phyloP scores from a whole-genome alignment of 495 filamentous ascomycete genomes.

The Podospora comata region DNA sequence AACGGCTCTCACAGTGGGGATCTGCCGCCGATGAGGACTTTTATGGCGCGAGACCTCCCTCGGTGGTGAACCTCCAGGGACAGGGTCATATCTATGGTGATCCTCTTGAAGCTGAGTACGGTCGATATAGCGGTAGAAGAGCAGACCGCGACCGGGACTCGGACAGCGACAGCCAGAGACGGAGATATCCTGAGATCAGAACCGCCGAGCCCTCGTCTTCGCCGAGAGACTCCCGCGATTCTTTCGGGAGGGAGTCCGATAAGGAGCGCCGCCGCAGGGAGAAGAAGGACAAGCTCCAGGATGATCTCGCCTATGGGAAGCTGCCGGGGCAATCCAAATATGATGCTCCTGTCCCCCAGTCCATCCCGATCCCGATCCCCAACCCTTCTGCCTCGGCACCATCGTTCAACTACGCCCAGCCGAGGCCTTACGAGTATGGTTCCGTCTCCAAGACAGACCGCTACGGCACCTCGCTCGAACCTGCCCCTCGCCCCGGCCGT shows the following conservation, averaged over 20 bases:
- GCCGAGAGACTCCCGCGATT: conserved; percentile 32
- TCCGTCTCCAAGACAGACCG: conserved; percentile 46
- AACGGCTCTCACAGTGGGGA: conserved; percentile 34
- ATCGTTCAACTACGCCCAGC: conserved; percentile 46
- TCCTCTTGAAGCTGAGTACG: conserved; percentile 26
- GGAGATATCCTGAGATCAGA: conserved; percentile 27
- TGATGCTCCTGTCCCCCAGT: conserved; percentile 30
- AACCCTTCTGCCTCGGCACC: not conserved
- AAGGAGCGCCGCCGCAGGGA: conserved; percentile 29
- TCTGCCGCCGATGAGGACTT: conserved; percentile 29
- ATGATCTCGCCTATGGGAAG: conserved; percentile 48
- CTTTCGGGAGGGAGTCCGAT: conserved; percentile 38
- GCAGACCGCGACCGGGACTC: conserved; percentile 29
- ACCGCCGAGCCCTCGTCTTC: conserved; percentile 21
- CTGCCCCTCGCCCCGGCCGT: conserved; percentile 28
- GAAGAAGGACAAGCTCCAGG: conserved; percentile 43
- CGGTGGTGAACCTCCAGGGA: not conserved
- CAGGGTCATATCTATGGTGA: conserved; percentile 23
- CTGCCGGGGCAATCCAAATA: conserved; percentile 30
- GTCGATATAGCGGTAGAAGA: conserved; percentile 25
- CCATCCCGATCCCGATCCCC: not conserved
- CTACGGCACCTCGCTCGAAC: conserved; percentile 30
- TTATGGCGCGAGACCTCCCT: conserved; percentile 18
- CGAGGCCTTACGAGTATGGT: conserved; percentile 51
- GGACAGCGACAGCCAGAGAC: conserved; percentile 14